Conservation (phyloP, 805 yeast genomes). For the Pichia ethanolica region DNA sequence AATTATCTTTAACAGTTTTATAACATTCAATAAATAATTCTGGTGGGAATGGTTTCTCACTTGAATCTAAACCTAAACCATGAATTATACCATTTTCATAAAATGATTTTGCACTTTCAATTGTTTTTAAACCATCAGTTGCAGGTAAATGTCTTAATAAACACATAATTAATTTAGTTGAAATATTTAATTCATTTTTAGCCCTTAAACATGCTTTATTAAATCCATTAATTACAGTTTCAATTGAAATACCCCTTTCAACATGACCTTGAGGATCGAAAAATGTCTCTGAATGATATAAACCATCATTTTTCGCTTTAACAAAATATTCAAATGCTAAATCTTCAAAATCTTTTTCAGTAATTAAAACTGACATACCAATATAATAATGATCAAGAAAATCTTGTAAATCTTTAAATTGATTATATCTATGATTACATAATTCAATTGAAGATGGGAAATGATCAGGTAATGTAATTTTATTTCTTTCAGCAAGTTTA, state of each 20-base stretch:
- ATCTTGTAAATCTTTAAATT: slow-evolving; percentile 65
- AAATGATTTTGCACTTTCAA: slow-evolving; percentile 44
- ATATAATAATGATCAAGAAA: slow-evolving; percentile 73
- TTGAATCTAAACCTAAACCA: slow-evolving; percentile 77
- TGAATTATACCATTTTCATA: slow-evolving; percentile 52
- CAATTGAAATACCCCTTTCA: slow-evolving; percentile 54
- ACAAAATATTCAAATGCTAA: slow-evolving; percentile 68
- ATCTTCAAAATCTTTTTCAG: slow-evolving; percentile 67
- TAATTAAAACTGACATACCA: slow-evolving; percentile 68
- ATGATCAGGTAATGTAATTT: slow-evolving; percentile 47
- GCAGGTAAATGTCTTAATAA: slow-evolving; percentile 69
- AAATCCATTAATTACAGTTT: slow-evolving; percentile 58
- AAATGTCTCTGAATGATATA: slow-evolving; percentile 67
- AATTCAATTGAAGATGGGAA: slow-evolving; percentile 57
- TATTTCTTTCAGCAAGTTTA: slow-evolving; percentile 60
- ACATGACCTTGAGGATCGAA: slow-evolving; percentile 84
- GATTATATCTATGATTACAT: slow-evolving; percentile 49
- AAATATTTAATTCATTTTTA: slow-evolving; percentile 47
- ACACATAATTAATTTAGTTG: slow-evolving; percentile 76
- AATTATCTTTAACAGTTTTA: slow-evolving; percentile 36
- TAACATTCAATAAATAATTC: slow-evolving; percentile 60
- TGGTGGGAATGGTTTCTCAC: slow-evolving; percentile 77
- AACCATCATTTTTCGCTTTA: slow-evolving; percentile 51
- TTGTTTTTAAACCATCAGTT: slow-evolving; percentile 47
- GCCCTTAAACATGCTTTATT: slow-evolving; percentile 63